Conservation (phyloP, 1,284 basidiomycete genomes). For the Tylopilus orsonianus region DNA sequence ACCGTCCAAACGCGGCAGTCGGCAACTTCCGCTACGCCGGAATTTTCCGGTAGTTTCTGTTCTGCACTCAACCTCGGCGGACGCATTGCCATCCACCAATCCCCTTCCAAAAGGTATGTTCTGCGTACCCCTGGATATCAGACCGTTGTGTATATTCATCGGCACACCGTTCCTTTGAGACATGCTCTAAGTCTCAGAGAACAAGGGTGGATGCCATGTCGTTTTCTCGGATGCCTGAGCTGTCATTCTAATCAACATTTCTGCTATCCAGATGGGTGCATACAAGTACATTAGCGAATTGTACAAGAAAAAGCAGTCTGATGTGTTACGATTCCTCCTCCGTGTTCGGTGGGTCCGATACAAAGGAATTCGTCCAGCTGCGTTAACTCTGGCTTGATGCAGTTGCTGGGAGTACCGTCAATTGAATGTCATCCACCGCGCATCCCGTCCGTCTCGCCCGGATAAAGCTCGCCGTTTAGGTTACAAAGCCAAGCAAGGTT, state of each 20-base stretch:
- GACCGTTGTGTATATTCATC: background rate
- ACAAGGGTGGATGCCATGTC: slow-evolving; percentile 29
- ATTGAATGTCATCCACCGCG: slow-evolving; percentile 97
- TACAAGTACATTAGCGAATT: slow-evolving; percentile 99
- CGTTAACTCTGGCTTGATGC: slow-evolving; percentile 12
- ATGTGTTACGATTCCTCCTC: slow-evolving; percentile 97
- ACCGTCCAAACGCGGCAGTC: slow-evolving; percentile 12
- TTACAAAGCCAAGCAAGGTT: slow-evolving; percentile 99
- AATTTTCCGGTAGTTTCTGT: slow-evolving; percentile 16
- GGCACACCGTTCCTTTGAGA: slow-evolving; percentile 11
- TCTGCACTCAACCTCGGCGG: background rate
- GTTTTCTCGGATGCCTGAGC: slow-evolving; percentile 18
- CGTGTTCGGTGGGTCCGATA: slow-evolving; percentile 78
- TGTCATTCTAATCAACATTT: slow-evolving; percentile 21
- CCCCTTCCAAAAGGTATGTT: slow-evolving; percentile 31
- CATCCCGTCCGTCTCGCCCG: slow-evolving; percentile 95
- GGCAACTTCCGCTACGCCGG: slow-evolving; percentile 27
- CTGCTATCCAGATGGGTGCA: slow-evolving; percentile 64
- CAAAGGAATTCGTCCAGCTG: background rate
- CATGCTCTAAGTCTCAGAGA: slow-evolving; percentile 5
- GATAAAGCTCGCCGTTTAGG: slow-evolving; percentile 99
- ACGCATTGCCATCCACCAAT: slow-evolving; percentile 17
- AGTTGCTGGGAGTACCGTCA: slow-evolving; percentile 99
- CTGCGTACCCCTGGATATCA: slow-evolving; percentile 7
- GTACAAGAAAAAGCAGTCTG: slow-evolving; percentile 94